These are phyloP conservation scores for Globisporangium cylindrosporum DNA, from an alignment of 352 stramenopile genomes.

Conservation along the genomic window DNA sequence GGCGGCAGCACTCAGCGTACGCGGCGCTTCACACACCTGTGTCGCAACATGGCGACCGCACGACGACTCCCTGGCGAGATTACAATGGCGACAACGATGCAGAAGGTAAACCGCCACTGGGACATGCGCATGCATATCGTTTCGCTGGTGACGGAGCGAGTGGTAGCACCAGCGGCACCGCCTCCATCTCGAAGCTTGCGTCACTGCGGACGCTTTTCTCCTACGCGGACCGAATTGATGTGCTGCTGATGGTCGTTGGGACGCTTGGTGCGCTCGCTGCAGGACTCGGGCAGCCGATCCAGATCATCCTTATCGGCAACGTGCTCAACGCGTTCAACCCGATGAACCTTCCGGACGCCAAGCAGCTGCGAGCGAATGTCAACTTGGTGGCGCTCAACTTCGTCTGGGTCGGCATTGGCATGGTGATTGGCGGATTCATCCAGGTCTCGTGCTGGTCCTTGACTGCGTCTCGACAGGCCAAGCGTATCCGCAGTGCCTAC, in stretches of 20 bases:
- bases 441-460: constrained; percentile 58
- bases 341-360: constrained; percentile 15
- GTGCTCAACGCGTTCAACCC: constrained; percentile 75
- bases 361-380: constrained; percentile 18
- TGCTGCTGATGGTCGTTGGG: constrained; percentile 53
- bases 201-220: constrained; percentile 16
- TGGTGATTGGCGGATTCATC: constrained; percentile 31
- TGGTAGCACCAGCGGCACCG: not conserved
- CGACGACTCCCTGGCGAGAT: not conserved
- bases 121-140: not conserved
- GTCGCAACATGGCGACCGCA: not conserved
- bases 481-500: constrained; percentile 32
- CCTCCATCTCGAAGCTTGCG: not conserved
- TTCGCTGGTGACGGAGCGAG: not conserved
- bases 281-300: constrained; percentile 55
- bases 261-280: constrained; percentile 36
- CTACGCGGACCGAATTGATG: constrained; percentile 48
- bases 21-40: not conserved
- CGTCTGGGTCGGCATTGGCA: constrained; percentile 26
- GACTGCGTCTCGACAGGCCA: constrained; percentile 56
- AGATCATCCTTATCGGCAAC: constrained; percentile 73
- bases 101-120: not conserved
- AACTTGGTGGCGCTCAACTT: constrained; percentile 21
- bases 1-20: not conserved
- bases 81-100: not conserved